Percentiles rank a stretch among this genome's conserved stretches.
Evolutionary conservation across 1,284 basidiomycete species (phyloP).

Genomic region (Sporisorium reilianum): DNA sequence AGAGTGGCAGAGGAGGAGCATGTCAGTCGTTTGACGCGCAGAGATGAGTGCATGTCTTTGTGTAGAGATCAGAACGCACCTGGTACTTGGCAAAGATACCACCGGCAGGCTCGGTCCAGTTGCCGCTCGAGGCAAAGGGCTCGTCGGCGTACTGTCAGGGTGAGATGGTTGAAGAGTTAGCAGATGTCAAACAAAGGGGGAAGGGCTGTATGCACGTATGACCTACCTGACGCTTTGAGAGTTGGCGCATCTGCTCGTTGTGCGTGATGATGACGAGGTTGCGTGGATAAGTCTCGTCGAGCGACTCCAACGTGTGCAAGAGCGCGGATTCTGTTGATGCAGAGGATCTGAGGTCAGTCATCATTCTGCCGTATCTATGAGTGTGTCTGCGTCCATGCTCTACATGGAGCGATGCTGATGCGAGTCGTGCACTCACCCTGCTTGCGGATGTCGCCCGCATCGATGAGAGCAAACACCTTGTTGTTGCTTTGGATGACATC

Average conservation of each 20-base stretch:
- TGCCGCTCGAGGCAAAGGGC: conserved; percentile 25
- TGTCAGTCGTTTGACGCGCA: background rate
- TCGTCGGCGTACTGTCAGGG: conserved; percentile 10
- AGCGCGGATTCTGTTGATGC: conserved; percentile 15
- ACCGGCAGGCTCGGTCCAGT: conserved; percentile 47
- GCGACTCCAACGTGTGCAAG: conserved; percentile 13
- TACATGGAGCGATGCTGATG: background rate
- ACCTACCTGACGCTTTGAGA: conserved; percentile 44
- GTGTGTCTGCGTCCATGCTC: background rate
- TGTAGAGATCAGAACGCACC: conserved; percentile 17
- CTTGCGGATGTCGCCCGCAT: conserved; percentile 13
- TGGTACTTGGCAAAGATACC: conserved; percentile 51
- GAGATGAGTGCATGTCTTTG: background rate
- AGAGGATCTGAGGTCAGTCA: background rate
- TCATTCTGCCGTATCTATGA: background rate
- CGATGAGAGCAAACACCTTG: conserved; percentile 1
- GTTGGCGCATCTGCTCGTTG: conserved; percentile 4
- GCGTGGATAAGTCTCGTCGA: conserved; percentile 31
- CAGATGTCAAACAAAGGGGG: background rate
- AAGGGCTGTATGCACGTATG: no score
- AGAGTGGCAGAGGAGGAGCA: no score
- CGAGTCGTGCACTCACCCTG: conserved; percentile 21
- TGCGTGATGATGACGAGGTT: conserved; percentile 33
- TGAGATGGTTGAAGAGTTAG: no score
- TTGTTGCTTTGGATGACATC: background rate